Percentiles rank a stretch among this genome's conserved stretches.
Conservation (phyloP, 257 asterid species). For the Mentha longifolia region DNA sequence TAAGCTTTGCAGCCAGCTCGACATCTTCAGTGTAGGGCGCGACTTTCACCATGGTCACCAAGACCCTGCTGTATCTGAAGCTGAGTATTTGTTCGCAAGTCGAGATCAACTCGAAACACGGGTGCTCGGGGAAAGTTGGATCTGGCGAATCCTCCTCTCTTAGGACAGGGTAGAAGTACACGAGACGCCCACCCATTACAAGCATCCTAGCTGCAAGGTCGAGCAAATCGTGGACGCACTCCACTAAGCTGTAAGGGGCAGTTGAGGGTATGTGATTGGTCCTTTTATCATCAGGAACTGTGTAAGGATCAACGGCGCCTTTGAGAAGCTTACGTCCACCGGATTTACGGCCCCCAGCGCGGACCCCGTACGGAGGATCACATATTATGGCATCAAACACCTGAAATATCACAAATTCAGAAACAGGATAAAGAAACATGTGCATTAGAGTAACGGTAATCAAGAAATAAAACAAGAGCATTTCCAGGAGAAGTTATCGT, state of each 20-base stretch:
- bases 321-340: conserved; percentile 99
- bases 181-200: conserved; percentile 87
- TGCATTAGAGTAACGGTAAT: background rate
- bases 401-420: conserved; percentile 42
- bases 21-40: conserved; percentile 72
- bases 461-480: background rate
- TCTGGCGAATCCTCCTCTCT: conserved; percentile 67
- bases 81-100: conserved; percentile 88
- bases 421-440: background rate
- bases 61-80: conserved; percentile 83
- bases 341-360: conserved; percentile 99
- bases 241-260: conserved; percentile 90
- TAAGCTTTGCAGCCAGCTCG: conserved; percentile 64
- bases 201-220: conserved; percentile 95
- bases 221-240: conserved; percentile 95
- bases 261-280: conserved; percentile 95
- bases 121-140: conserved; percentile 85
- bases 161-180: conserved; percentile 86
- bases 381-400: conserved; percentile 94
- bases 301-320: conserved; percentile 81
- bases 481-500: background rate
- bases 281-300: conserved; percentile 90
- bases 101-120: conserved; percentile 75
- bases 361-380: conserved; percentile 98
- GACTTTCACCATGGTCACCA: conserved; percentile 72